Conservation (phyloP, 768 basidiomycete species). For the Stropharia rugosoannulata region DNA sequence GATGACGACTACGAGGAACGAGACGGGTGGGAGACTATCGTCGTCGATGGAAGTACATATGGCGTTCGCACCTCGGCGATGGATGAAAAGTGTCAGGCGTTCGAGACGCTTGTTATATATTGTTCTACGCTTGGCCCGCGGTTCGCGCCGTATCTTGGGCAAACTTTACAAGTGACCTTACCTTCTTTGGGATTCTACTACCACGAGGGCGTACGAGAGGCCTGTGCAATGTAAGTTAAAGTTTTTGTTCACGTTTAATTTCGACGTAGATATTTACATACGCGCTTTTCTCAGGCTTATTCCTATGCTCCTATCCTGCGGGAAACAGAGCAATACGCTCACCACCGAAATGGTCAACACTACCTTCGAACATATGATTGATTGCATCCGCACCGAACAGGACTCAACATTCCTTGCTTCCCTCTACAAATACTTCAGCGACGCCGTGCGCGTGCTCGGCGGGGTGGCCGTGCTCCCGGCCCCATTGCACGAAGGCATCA, state of each 20-base stretch:
- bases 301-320: constrained; percentile 68
- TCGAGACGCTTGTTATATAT: constrained; percentile 84
- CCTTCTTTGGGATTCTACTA: constrained; percentile 76
- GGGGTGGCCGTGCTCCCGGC: constrained; percentile 50
- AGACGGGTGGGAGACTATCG: constrained; percentile 79
- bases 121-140: constrained; percentile 63
- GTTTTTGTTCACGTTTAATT: background rate
- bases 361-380: constrained; percentile 64
- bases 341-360: constrained; percentile 69
- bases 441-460: constrained; percentile 59
- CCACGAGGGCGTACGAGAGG: constrained; percentile 84
- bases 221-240: constrained; percentile 62
- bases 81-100: constrained; percentile 87
- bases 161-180: constrained; percentile 69
- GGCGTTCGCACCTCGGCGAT: constrained; percentile 79
- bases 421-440: constrained; percentile 68
- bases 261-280: background rate
- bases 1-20: constrained; percentile 55
- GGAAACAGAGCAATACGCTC: constrained; percentile 63
- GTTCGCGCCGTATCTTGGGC: constrained; percentile 73
- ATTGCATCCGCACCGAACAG: constrained; percentile 61
- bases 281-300: constrained; percentile 47
- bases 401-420: constrained; percentile 79
- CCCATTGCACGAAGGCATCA: constrained; percentile 51
- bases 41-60: constrained; percentile 73